Base-by-base conservation (phyloP, 495 filamentous ascomycete species). In the Gamarada debralockiae region DNA sequence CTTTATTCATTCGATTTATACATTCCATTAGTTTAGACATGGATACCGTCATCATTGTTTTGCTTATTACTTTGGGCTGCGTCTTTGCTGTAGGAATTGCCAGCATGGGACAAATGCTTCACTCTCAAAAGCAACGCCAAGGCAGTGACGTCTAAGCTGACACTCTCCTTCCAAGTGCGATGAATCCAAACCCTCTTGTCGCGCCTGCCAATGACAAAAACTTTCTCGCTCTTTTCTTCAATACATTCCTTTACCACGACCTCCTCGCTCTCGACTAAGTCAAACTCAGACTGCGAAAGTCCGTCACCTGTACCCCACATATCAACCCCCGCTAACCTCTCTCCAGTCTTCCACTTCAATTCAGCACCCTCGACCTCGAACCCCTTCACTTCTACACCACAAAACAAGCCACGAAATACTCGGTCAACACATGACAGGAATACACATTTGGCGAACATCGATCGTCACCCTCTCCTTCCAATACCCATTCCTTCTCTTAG, bases 231-330 rank as follows among this genome's bases (percentile, higher is more conserved):
- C 49, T 24, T 52, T 41, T 20, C 17, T 52, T 3, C 49, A 52
- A 52, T 43, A 49, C 21, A 37, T 52, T 52, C 49, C 36, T 23
- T 34, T 34, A 34, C 31, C 31, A 34, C 31, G n/a, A 34, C 31
- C 31, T 34, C n/a, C 31, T n/a, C 31, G 31, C 31, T 34, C 31
- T 34, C 31, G 31, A 34, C 31, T n/a, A 34, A 34, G 31, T 34
- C n/a, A 34, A 34, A 34, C 31, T 8, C 31, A 34, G 31, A 34
- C n/a, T n/a, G 8, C 31, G 31, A 34, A 34, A 34, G 31, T 34
- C 31, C 31, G 8, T 34, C 31, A 34, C 31, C n/a, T 34, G 31
- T 34, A 8, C 31, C n/a, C 31, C 31, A n/a, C 31, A 34, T 34
- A 34, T 34, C 31, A 34, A 34, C 31, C 31, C 31, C 31, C 31